These are phyloP conservation scores for Arthrinium puccinioides DNA, from an alignment of 2,329 filamentous ascomycete genomes.

Conservation along the genomic window DNA sequence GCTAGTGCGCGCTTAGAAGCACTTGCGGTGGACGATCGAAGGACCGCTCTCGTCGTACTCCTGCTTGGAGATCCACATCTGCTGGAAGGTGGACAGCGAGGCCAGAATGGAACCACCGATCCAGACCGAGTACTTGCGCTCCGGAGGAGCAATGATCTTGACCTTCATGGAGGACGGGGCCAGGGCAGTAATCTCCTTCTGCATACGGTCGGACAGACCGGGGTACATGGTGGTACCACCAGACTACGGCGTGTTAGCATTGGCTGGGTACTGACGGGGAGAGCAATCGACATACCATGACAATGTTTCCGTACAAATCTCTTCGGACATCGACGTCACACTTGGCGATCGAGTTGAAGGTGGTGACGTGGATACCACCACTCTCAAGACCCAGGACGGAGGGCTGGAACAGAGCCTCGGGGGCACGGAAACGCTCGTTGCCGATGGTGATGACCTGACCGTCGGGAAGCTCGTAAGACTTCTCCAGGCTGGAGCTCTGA, in stretches of 20 bases:
- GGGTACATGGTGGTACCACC: constrained; percentile 99
- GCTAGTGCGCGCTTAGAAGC: constrained; percentile 70
- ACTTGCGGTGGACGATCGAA: constrained; percentile 99
- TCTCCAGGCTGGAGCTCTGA: constrained; percentile 98
- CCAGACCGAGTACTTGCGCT: constrained; percentile 99
- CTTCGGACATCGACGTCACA: constrained; percentile 99
- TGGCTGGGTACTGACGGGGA: background rate
- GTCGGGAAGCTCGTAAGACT: constrained; percentile 99
- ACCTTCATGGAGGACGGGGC: constrained; percentile 99
- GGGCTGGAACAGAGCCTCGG: constrained; percentile 99
- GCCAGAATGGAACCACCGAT: constrained; percentile 99
- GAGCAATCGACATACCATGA: constrained; percentile 73
- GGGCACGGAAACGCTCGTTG: constrained; percentile 99
- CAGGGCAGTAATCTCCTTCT: constrained; percentile 99
- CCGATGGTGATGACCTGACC: constrained; percentile 99
- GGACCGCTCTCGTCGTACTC: constrained; percentile 99
- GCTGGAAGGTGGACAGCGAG: constrained; percentile 99
- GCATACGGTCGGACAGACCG: constrained; percentile 99
- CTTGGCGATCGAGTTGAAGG: constrained; percentile 99
- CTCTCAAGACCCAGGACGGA: constrained; percentile 96
- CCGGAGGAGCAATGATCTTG: constrained; percentile 99
- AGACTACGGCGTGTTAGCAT: constrained; percentile 56
- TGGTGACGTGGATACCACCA: constrained; percentile 98
- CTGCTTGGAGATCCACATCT: constrained; percentile 99
- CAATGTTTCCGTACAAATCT: constrained; percentile 99